These are phyloP conservation scores for Mortierella alpina DNA, from an alignment of 192 early-diverging fungal species.

Conservation along the genomic window DNA sequence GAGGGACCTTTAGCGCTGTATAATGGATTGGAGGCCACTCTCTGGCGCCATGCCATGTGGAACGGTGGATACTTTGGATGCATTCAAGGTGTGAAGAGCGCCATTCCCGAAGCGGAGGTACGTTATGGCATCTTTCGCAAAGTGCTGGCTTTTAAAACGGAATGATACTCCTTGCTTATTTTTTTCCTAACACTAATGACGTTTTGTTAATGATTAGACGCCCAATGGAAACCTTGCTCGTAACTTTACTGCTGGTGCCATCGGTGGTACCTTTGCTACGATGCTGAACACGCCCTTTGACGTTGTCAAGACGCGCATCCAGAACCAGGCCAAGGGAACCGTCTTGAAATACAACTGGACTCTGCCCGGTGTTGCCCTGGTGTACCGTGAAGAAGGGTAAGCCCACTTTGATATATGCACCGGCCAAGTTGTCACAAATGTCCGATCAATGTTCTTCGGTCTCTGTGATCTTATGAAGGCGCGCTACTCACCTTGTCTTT, in stretches of 20 bases:
- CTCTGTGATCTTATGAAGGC: no score
- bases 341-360: conserved; percentile 92
- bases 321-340: conserved; percentile 77
- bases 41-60: conserved; percentile 95
- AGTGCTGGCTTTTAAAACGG: background rate
- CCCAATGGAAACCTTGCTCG: conserved; percentile 79
- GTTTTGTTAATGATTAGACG: conserved; percentile 46
- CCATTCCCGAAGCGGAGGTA: conserved; percentile 82
- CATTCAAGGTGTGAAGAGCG: conserved; percentile 74
- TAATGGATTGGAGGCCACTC: conserved; percentile 92
- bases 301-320: conserved; percentile 97
- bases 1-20: conserved; percentile 88
- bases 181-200: background rate
- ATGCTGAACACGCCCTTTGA: conserved; percentile 95
- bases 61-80: conserved; percentile 97
- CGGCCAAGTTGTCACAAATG: no score
- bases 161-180: background rate
- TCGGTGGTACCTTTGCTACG: conserved; percentile 95
- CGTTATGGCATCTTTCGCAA: background rate
- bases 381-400: conserved; percentile 91
- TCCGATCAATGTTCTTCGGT: no score
- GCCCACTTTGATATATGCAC: background rate
- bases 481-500: conserved; percentile 7
- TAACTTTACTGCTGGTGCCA: conserved; percentile 92
- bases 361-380: conserved; percentile 77